phyloP scores from a whole-genome alignment of 139 green algal genomes.

The Tetradesmus lagerheimii region DNA sequence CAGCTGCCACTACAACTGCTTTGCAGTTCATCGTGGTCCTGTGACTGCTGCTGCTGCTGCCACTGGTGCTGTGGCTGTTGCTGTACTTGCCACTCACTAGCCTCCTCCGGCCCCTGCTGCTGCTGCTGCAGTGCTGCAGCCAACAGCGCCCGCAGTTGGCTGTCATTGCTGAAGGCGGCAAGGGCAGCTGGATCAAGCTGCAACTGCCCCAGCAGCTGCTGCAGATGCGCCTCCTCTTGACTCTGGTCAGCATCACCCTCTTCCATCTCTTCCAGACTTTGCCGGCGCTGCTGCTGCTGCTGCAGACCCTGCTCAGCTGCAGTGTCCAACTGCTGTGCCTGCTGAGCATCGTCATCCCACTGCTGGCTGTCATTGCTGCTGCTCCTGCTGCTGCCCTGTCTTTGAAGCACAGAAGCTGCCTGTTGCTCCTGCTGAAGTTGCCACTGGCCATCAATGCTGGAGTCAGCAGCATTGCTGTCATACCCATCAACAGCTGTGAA shows the following conservation, averaged over 20 bases:
- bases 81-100: background rate
- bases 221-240: background rate
- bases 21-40: background rate
- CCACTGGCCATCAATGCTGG: background rate
- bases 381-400: background rate
- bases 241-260: background rate
- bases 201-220: constrained; percentile 25
- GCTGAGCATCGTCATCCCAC: background rate
- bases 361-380: background rate
- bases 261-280: background rate
- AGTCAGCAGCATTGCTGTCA: background rate
- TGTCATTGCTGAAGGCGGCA: background rate
- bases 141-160: background rate
- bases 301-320: background rate
- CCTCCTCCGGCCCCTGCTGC: background rate
- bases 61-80: constrained; percentile 8
- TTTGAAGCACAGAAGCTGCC: background rate
- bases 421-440: constrained; percentile 24
- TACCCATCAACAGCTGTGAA: background rate
- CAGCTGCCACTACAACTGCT: constrained; percentile 3
- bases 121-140: constrained; percentile 3
- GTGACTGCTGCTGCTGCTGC: constrained; percentile 7
- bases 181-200: background rate
- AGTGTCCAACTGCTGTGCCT: background rate
- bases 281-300: background rate